Evolutionary conservation across 257 asterid genomes (phyloP).

Genomic region (Orobanche coerulescens): DNA sequence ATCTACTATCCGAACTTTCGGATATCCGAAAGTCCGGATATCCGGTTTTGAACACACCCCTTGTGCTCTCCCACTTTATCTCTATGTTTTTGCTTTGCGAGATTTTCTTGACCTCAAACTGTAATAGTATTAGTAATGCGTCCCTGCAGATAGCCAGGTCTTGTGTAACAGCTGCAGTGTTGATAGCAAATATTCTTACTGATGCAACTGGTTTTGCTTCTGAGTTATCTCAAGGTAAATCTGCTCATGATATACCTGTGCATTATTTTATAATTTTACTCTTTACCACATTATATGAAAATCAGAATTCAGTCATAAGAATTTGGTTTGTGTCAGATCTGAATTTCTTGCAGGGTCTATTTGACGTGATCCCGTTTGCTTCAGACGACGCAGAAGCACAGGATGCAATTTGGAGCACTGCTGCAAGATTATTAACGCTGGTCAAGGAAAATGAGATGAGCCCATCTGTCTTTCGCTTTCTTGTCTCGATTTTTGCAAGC

Average conservation of each 20-base stretch:
- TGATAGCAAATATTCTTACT: slow-evolving; percentile 68
- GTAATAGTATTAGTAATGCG: background rate
- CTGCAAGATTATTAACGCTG: slow-evolving; percentile 46
- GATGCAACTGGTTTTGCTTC: slow-evolving; percentile 46
- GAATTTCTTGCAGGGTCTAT: slow-evolving; percentile 58
- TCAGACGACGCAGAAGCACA: slow-evolving; percentile 57
- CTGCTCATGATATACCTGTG: slow-evolving; percentile 1
- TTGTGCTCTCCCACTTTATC: too few relatives aligned
- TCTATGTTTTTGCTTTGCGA: background rate
- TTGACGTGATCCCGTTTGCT: slow-evolving; percentile 63
- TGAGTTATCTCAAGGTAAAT: slow-evolving; percentile 55
- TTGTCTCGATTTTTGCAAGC: slow-evolving; percentile 49
- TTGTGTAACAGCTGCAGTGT: slow-evolving; percentile 70
- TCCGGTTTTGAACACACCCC: too few relatives aligned
- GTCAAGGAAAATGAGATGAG: slow-evolving; percentile 39
- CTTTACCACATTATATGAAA: background rate
- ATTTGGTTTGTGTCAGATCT: slow-evolving; percentile 42
- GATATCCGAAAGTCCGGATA: too few relatives aligned
- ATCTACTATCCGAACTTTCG: too few relatives aligned
- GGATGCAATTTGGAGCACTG: slow-evolving; percentile 71
- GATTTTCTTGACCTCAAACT: background rate
- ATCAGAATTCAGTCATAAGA: slow-evolving; percentile 12
- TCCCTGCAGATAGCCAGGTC: slow-evolving; percentile 63
- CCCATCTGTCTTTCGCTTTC: slow-evolving; percentile 36
- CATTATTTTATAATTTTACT: background rate